Base-by-base conservation (phyloP, 805 yeast species). In the Kockiozyma suomiensis region DNA sequence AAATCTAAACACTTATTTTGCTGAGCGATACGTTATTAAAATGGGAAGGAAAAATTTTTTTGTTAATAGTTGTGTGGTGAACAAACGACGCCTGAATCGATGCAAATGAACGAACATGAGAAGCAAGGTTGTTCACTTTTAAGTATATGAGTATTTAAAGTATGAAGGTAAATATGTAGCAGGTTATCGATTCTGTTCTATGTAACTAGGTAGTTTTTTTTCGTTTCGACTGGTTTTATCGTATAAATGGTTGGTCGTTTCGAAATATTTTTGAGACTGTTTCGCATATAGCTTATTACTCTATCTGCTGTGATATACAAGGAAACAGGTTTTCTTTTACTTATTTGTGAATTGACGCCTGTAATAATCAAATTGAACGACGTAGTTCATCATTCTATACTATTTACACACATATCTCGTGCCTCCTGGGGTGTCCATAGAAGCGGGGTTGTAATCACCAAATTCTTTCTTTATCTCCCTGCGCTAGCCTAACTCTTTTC, bases 251-350 rank as follows among this genome's bases (percentile, higher is more conserved):
- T 26, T 25, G 5, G 49, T 19, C 28, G 30, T 47, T 30, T 19
- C 17, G 41, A 17, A 32, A 13, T 35, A 33, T 13, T 35, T 35
- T 37, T 33, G 17, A 33, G 5, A 48, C 40, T 32, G 28, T 32
- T 32, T 38, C 17, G 13, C 7, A 28, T 32, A 17, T 38, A n/a
- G 8, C n/a, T 8, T 21, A 19, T 47, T 32, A 15, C 33, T 25
- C 28, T 48, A 17, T 28, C 19, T 38, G 25, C 7, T 23, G 41
- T 12, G 12, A 37, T 30, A 5, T n/a, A 23, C 19, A 49, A 49
- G 35, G 53, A 49, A 49, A 49, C 53, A 13, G 53, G 53, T 35
- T 49, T 49, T 49, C 53, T 49, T 30, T 49, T 37, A 21, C 19
- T 35, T 49, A 25, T 48, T 32, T 21, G 37, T 35, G 42, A 38